A percentile compares a stretch with the other conserved stretches of the same genome.
Conservation (phyloP, 2,329 filamentous ascomycete genomes). For the Neonectria neomacrospora region DNA sequence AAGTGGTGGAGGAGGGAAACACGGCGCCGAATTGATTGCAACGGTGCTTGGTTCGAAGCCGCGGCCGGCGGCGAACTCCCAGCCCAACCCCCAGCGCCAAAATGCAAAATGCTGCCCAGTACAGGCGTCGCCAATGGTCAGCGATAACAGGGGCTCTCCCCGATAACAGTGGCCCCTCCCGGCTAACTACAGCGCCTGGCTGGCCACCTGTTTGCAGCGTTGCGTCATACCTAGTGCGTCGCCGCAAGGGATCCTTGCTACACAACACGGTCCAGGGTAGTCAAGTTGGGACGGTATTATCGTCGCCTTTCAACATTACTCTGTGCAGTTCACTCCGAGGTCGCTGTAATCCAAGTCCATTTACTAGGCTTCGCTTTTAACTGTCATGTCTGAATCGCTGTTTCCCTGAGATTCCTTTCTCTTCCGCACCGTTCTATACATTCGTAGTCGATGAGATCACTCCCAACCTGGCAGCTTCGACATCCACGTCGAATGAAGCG, state of each 20-base stretch:
- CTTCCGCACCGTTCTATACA: too few species aligned
- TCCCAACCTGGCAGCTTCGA: not conserved
- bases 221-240: constrained; percentile 20
- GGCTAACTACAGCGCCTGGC: not conserved
- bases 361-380: not conserved
- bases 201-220: constrained; percentile 11
- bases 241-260: constrained; percentile 5
- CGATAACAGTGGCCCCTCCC: too few species aligned
- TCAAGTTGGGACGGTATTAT: not conserved
- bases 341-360: not conserved
- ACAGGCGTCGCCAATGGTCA: constrained; percentile 18
- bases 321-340: too few species aligned
- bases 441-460: too few species aligned
- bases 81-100: constrained; percentile 17
- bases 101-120: constrained; percentile 22
- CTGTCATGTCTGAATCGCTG: not conserved
- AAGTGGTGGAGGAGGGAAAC: not conserved
- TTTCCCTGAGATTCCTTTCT: not conserved
- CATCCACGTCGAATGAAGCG: not conserved
- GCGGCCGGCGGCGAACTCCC: not conserved
- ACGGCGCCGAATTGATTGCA: not conserved
- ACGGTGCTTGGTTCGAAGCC: not conserved
- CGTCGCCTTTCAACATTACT: not conserved
- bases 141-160: constrained; percentile 3
- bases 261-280: constrained; percentile 5